phyloP scores from a whole-genome alignment of 306 rosid genomes.

The Trifolium subterraneum region DNA sequence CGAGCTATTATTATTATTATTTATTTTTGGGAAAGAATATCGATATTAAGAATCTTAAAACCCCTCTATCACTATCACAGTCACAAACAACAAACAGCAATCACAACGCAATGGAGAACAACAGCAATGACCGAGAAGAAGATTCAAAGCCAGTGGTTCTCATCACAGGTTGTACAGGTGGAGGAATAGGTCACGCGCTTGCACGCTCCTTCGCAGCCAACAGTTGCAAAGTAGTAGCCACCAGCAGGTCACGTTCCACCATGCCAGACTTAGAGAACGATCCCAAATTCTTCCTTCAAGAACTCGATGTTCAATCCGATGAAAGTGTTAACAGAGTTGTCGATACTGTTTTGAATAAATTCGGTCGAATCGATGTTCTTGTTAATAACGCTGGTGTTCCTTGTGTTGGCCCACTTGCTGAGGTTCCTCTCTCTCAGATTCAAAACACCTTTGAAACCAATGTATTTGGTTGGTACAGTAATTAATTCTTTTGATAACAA shows the following conservation, averaged over 20 bases:
- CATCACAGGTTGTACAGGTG: slow-evolving; percentile 69
- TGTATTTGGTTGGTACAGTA: slow-evolving; percentile 66
- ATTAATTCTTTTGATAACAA: neutral
- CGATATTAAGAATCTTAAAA: too few species aligned
- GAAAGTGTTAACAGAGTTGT: slow-evolving; percentile 61
- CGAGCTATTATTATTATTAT: too few species aligned
- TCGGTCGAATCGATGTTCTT: slow-evolving; percentile 71
- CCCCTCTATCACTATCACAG: too few species aligned
- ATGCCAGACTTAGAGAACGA: slow-evolving; percentile 70
- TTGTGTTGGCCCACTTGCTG: slow-evolving; percentile 81
- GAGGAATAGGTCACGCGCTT: slow-evolving; percentile 81
- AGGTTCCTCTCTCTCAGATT: slow-evolving; percentile 64
- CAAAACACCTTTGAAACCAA: slow-evolving; percentile 74
- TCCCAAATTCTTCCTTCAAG: slow-evolving; percentile 59
- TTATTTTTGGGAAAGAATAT: too few species aligned
- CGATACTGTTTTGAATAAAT: slow-evolving; percentile 50
- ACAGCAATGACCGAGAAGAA: neutral
- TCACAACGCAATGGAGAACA: slow-evolving; percentile 12
- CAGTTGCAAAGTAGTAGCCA: slow-evolving; percentile 73
- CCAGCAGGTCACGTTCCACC: slow-evolving; percentile 59
- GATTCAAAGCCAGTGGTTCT: slow-evolving; percentile 58
- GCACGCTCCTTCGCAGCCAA: slow-evolving; percentile 75
- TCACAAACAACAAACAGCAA: too few species aligned
- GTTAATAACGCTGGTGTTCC: slow-evolving; percentile 89
- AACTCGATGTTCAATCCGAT: slow-evolving; percentile 77